A percentile compares a stretch with the other conserved stretches of the same genome.
Conservation (phyloP, 345 rosid species). For the Atalantia buxifolia region DNA sequence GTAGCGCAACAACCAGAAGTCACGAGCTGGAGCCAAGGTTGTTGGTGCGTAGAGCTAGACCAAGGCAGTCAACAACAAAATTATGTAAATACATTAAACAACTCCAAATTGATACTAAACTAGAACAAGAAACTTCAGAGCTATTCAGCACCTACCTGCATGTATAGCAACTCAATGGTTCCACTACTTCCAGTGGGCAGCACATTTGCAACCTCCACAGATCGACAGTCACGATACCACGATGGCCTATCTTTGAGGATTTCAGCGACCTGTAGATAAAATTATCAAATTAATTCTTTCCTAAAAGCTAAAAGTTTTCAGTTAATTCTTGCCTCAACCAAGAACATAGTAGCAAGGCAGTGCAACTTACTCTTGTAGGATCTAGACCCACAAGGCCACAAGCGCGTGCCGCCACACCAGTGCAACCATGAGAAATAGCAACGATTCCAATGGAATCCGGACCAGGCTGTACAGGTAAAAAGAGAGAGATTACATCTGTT, state of each 20-base stretch:
- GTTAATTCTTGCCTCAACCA: background rate
- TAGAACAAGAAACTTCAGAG: background rate
- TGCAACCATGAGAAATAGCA: constrained; percentile 99
- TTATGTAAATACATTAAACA: background rate
- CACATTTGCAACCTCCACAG: constrained; percentile 80
- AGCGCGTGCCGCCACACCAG: constrained; percentile 98
- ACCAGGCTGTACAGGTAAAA: constrained; percentile 76
- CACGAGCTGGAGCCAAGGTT: constrained; percentile 96
- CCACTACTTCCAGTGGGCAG: constrained; percentile 92
- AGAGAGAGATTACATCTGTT: background rate
- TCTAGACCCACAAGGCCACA: constrained; percentile 98
- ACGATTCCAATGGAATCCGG: constrained; percentile 99
- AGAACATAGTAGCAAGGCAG: background rate
- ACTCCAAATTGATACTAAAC: background rate
- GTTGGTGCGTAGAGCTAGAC: constrained; percentile 93
- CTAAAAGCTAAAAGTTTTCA: too few species aligned
- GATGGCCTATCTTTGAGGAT: constrained; percentile 93
- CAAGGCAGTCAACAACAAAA: background rate
- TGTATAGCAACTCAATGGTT: constrained; percentile 92
- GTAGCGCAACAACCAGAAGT: constrained; percentile 96
- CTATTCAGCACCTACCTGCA: constrained; percentile 58
- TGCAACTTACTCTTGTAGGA: constrained; percentile 79
- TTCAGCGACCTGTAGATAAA: constrained; percentile 70
- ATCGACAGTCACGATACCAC: constrained; percentile 93
- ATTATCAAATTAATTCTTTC: background rate